Base-by-base conservation (phyloP, 2,329 filamentous ascomycete species). In the Nemania abortiva region DNA sequence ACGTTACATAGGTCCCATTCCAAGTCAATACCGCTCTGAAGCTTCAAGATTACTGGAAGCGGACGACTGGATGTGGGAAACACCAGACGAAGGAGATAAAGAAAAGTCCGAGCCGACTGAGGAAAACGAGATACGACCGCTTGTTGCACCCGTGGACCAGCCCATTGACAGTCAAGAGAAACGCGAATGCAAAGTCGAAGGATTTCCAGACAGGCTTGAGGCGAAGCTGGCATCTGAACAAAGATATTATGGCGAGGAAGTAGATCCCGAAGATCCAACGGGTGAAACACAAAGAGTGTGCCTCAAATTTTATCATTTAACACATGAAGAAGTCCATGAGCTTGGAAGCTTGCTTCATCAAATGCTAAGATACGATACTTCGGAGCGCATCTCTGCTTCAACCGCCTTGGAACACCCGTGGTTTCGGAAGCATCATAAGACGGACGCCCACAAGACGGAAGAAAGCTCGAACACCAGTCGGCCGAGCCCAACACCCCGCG, bases 1-100 rank as follows among this genome's bases (percentile, higher is more conserved):
- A n/a, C 47, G 53, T 6, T 65, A 63, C 11, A 31, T 53, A 29
- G 65, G 69, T 11, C 53, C 65, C 6, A 55, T 70, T 18, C 57
- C 69, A 2, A 18, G 31, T 22, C 9, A 45, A n/a, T 63, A 67
- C 52, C 37, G 59, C n/a, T 13, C 31, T 39, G 61, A 53, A 3
- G 69, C 57, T 6, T 6, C 6, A 11, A 42, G 37, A 11, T 11
- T 42, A 3, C 37, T 42, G 6, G 9, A 42, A 11, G 9, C 37
- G 7, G 37, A 42, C 11, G 13, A 42, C 13, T n/a, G n/a, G n/a
- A n/a, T n/a, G n/a, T n/a, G n/a, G n/a, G n/a, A n/a, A n/a, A n/a
- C n/a, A n/a, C 31, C 31, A 34, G 31, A 34, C 5, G 31, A 34
- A 5, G 31, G 6, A 34, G 37, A 42, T 15, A 42, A 42, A 3